Evolutionary conservation across 345 rosid genomes (phyloP).

Genomic region (Aethionema arabicum): DNA sequence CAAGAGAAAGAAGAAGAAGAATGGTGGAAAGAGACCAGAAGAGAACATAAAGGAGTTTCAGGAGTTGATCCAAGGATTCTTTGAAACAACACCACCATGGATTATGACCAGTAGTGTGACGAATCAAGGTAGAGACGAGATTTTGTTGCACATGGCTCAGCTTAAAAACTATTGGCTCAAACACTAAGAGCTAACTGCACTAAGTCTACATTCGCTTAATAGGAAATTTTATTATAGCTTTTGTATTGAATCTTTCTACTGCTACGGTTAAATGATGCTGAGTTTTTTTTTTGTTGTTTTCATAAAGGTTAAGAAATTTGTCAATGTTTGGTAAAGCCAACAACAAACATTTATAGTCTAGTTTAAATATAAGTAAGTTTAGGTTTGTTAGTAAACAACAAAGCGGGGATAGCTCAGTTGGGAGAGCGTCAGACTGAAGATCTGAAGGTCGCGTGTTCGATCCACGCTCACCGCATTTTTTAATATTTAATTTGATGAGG

Average conservation of each 20-base stretch:
- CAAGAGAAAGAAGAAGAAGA: constrained; percentile 91
- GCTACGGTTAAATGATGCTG: constrained; percentile 8
- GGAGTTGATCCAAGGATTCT: constrained; percentile 73
- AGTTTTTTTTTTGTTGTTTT: background rate
- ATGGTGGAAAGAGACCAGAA: constrained; percentile 85
- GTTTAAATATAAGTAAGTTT: too few species aligned
- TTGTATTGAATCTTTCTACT: constrained; percentile 11
- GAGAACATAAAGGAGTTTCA: constrained; percentile 77
- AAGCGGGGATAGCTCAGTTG: constrained; percentile 84
- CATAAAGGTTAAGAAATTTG: too few species aligned
- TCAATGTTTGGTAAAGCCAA: too few species aligned
- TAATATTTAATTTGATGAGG: background rate
- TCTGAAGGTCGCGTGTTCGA: constrained; percentile 57
- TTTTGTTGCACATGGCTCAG: constrained; percentile 93
- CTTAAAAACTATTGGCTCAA: constrained; percentile 92
- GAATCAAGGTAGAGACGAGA: constrained; percentile 96
- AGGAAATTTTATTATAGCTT: constrained; percentile 7
- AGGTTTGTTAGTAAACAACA: too few species aligned
- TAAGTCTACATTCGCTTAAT: background rate
- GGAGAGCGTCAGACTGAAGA: constrained; percentile 83
- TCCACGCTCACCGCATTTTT: constrained; percentile 56
- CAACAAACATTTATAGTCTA: too few species aligned
- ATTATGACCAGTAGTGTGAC: constrained; percentile 98
- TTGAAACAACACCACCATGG: constrained; percentile 90
- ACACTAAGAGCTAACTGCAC: constrained; percentile 42